phyloP scores from a whole-genome alignment of 2,329 filamentous ascomycete genomes.

The Volutella citrinella region DNA sequence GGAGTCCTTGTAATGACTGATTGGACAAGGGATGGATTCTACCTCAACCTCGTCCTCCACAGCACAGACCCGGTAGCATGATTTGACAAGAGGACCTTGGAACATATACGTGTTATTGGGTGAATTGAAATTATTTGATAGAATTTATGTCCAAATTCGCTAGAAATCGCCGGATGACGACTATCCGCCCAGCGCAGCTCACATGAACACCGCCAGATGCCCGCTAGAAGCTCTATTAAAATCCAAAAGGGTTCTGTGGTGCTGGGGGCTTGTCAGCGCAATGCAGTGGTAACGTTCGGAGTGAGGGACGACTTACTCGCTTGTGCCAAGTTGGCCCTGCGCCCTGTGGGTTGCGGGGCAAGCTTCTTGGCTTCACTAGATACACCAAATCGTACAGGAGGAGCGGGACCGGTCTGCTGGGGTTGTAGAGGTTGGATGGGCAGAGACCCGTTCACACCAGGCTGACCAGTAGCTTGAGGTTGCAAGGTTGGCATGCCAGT shows the following conservation, averaged over 20 bases:
- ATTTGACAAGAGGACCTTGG: too few species aligned
- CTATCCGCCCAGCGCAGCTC: too few species aligned
- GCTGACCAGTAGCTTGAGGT: conserved; percentile 48
- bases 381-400: conserved; percentile 85
- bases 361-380: conserved; percentile 70
- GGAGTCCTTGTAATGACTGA: too few species aligned
- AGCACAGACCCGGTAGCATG: too few species aligned
- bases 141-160: too few species aligned
- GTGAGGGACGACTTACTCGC: conserved; percentile 74
- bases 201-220: too few species aligned
- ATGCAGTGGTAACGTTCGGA: not conserved
- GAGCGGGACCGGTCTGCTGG: conserved; percentile 64
- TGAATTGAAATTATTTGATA: too few species aligned
- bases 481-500: conserved; percentile 50
- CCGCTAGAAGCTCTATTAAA: too few species aligned
- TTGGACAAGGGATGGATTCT: too few species aligned
- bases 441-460: conserved; percentile 44
- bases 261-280: conserved; percentile 33
- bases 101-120: too few species aligned
- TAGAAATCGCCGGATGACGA: too few species aligned
- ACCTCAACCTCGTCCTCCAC: too few species aligned
- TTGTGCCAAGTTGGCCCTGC: conserved; percentile 85
- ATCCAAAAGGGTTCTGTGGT: conserved; percentile 54
- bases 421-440: conserved; percentile 44
- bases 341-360: conserved; percentile 80